These are phyloP conservation scores for Glebionis coronaria DNA, from an alignment of 129 eudicot genomes.

Conservation along the genomic window DNA sequence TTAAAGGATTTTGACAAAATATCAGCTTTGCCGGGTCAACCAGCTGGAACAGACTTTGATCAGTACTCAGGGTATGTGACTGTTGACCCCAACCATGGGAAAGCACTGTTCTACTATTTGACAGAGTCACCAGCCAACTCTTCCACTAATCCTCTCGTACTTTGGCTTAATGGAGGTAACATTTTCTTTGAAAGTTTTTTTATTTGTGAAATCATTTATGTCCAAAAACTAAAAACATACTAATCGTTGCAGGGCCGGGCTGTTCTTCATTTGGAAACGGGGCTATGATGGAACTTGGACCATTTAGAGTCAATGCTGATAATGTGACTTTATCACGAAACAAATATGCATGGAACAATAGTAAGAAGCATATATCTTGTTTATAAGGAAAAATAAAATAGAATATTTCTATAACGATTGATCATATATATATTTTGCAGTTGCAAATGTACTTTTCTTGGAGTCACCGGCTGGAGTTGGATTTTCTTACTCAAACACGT, in stretches of 20 bases:
- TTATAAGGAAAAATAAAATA: neutral
- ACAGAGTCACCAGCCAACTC: constrained; percentile 44
- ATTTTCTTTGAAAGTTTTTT: constrained; percentile 5
- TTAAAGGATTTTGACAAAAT: constrained; percentile 57
- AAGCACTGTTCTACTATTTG: constrained; percentile 58
- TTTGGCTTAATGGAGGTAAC: constrained; percentile 84
- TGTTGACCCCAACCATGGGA: constrained; percentile 51
- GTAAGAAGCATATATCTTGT: constrained; percentile 22
- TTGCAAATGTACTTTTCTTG: constrained; percentile 56
- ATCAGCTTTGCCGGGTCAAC: constrained; percentile 59
- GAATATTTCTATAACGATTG: neutral
- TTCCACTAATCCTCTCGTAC: constrained; percentile 61
- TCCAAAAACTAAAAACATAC: neutral
- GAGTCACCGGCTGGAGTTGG: constrained; percentile 78
- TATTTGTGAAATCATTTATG: neutral
- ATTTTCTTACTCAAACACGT: constrained; percentile 55
- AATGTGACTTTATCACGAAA: constrained; percentile 39
- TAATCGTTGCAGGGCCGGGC: constrained; percentile 50
- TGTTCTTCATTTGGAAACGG: constrained; percentile 64
- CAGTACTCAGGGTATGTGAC: constrained; percentile 81
- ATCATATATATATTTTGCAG: constrained; percentile 24
- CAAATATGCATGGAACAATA: constrained; percentile 45
- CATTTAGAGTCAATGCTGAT: constrained; percentile 50
- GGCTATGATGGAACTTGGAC: constrained; percentile 58
- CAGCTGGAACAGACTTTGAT: constrained; percentile 41